Evolutionary conservation across 2,329 filamentous ascomycete genomes (phyloP).

Genomic region (Penicillium capsulatum): DNA sequence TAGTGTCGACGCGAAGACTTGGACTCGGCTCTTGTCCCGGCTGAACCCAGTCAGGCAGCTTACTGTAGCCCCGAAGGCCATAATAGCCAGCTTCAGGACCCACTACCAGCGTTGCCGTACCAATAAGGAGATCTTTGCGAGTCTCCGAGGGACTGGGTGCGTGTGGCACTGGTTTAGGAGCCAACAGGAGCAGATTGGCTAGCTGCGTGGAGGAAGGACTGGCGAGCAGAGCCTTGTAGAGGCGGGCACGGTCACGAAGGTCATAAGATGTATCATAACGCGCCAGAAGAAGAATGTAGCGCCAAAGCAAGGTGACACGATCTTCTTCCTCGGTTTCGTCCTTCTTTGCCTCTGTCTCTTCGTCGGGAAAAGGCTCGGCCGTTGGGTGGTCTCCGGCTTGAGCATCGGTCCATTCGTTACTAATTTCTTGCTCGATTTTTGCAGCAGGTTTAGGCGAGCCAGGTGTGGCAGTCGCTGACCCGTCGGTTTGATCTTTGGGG

Average conservation of each 20-base stretch:
- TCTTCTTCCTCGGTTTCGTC: conserved; percentile 45
- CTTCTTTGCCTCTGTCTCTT: conserved; percentile 24
- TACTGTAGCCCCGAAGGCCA: conserved; percentile 72
- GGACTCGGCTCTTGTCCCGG: conserved; percentile 75
- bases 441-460: conserved; percentile 10
- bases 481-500: conserved; percentile 31
- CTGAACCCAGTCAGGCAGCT: conserved; percentile 79
- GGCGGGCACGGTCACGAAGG: conserved; percentile 80
- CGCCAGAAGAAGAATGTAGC: conserved; percentile 76
- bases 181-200: conserved; percentile 82
- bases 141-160: conserved; percentile 84
- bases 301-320: conserved; percentile 72
- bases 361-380: conserved; percentile 20
- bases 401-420: conserved; percentile 32
- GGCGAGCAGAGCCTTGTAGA: conserved; percentile 79
- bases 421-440: conserved; percentile 25
- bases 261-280: conserved; percentile 95
- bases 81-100: conserved; percentile 70
- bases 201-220: conserved; percentile 73
- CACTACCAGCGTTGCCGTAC: conserved; percentile 79
- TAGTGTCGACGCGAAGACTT: conserved; percentile 61
- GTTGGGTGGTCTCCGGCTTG: conserved; percentile 24
- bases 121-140: conserved; percentile 71
- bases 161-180: conserved; percentile 89
- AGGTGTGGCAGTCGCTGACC: conserved; percentile 12